Percentiles rank a stretch among this genome's conserved stretches.
Evolutionary conservation across 2,329 filamentous ascomycete genomes (phyloP).

Genomic region (Gyromitra esculenta): DNA sequence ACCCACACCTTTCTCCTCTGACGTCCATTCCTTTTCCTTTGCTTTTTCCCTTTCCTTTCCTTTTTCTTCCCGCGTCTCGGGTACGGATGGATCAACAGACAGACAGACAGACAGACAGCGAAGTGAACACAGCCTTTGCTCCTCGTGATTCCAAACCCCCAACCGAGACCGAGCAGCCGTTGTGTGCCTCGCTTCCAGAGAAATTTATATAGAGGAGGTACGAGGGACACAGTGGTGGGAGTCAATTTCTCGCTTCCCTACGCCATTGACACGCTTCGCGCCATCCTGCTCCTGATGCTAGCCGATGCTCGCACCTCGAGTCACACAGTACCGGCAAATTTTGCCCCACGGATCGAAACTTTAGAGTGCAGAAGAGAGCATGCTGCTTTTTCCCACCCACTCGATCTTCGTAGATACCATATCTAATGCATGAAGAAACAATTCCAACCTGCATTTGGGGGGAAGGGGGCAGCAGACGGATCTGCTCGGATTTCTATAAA

Average conservation of each 20-base stretch:
- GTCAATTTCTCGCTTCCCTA: neutral
- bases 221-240: neutral
- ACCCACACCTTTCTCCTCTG: constrained; percentile 15
- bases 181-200: constrained; percentile 16
- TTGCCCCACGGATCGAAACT: constrained; percentile 19
- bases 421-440: constrained; percentile 11
- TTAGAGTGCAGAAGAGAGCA: constrained; percentile 2
- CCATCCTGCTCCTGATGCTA: neutral
- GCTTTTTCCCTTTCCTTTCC: neutral
- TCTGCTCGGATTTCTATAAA: constrained; percentile 2
- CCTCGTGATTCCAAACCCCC: constrained; percentile 41
- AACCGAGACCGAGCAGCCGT: constrained; percentile 14
- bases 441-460: neutral
- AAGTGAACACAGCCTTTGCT: constrained; percentile 23
- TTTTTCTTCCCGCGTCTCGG: constrained; percentile 39
- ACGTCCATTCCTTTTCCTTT: constrained; percentile 36
- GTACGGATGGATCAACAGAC: constrained; percentile 4
- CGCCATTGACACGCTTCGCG: neutral
- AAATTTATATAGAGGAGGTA: neutral
- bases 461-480: neutral
- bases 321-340: constrained; percentile 11
- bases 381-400: constrained; percentile 4
- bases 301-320: constrained; percentile 9
- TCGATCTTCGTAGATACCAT: neutral
- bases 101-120: too few species aligned